Evolutionary conservation across 179 eudicot genomes (phyloP).

Genomic region (Spinacia oleracea): DNA sequence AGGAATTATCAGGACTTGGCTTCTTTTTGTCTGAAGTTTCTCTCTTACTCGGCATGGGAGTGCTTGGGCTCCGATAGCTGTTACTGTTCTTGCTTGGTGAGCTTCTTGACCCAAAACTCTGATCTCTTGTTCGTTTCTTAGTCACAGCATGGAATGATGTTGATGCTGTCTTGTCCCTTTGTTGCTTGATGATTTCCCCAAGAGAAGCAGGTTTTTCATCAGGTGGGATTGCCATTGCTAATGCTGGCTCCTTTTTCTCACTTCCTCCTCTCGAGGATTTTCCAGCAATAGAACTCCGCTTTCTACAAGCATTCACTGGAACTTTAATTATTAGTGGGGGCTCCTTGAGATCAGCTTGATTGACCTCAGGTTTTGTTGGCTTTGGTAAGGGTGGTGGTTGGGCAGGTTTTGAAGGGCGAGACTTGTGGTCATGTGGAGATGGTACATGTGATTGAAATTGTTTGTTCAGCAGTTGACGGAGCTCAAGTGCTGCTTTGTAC

Average conservation of each 20-base stretch:
- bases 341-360: constrained; percentile 35
- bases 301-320: constrained; percentile 56
- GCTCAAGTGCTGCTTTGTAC: constrained; percentile 48
- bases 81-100: constrained; percentile 26
- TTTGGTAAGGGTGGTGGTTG: constrained; percentile 14
- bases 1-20: constrained; percentile 40
- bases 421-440: not conserved
- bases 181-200: constrained; percentile 26
- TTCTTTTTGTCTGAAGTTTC: constrained; percentile 46
- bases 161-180: constrained; percentile 24
- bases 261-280: constrained; percentile 42
- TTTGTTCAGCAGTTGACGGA: constrained; percentile 46
- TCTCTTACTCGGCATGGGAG: constrained; percentile 18
- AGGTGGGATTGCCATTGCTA: constrained; percentile 9
- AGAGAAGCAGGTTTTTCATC: constrained; percentile 27
- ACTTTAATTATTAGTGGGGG: constrained; percentile 41
- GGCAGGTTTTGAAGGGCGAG: constrained; percentile 27
- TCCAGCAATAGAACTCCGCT: constrained; percentile 61
- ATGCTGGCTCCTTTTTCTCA: constrained; percentile 36
- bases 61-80: constrained; percentile 19
- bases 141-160: constrained; percentile 25
- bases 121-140: constrained; percentile 36
- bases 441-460: constrained; percentile 28
- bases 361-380: constrained; percentile 30
- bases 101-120: constrained; percentile 21